These are phyloP conservation scores for Metschnikowia kofuensis DNA, from an alignment of 805 yeast species.

Conservation along the genomic window DNA sequence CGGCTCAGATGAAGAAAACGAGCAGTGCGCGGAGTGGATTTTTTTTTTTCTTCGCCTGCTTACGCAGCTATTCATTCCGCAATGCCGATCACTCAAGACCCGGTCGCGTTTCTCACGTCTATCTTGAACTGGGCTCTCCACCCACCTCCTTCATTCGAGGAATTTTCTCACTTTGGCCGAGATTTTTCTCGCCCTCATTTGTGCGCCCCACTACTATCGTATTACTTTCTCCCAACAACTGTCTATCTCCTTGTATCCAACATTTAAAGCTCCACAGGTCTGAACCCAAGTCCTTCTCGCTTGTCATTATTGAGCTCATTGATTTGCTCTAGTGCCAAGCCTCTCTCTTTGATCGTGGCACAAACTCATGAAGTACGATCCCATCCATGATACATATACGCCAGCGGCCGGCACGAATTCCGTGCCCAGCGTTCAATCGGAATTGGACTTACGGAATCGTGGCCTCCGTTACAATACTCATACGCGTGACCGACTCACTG, in stretches of 20 bases:
- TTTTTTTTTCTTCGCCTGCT: background rate
- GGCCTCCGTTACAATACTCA: background rate
- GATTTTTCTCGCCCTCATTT: conserved; percentile 8
- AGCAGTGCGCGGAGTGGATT: background rate
- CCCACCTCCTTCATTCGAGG: conserved; percentile 4
- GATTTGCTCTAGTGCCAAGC: conserved; percentile 4
- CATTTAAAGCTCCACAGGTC: background rate
- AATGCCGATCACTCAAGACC: conserved; percentile 4
- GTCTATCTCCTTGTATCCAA: conserved; percentile 1
- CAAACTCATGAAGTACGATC: conserved; percentile 39
- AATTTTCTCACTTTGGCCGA: conserved; percentile 6
- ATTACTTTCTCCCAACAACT: background rate
- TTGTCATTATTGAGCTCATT: background rate
- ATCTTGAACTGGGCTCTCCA: conserved; percentile 8
- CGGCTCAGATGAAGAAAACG: too few species aligned
- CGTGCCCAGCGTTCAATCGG: background rate
- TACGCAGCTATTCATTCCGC: conserved; percentile 2
- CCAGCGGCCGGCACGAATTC: conserved; percentile 3
- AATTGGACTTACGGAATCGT: background rate
- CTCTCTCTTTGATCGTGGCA: background rate
- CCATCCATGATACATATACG: conserved; percentile 38
- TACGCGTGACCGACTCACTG: background rate
- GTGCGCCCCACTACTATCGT: conserved; percentile 8
- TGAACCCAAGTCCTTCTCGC: background rate
- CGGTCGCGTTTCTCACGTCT: conserved; percentile 9